Base-by-base conservation (phyloP, 2,329 filamentous ascomycete genomes). In the Aspergillus nomiae region DNA sequence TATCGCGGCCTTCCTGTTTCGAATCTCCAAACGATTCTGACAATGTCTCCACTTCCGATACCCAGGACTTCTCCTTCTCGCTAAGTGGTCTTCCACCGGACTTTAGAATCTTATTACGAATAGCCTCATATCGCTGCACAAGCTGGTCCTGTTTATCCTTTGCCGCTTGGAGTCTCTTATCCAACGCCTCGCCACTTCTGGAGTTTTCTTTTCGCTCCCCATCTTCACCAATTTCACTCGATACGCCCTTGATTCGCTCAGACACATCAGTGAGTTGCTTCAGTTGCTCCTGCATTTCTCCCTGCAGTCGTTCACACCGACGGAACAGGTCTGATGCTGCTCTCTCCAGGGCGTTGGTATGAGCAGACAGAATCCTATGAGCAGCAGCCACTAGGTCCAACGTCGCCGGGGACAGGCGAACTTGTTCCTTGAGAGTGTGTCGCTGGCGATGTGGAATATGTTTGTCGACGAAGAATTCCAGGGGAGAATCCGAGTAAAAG, bases 281-380 rank as follows among this genome's bases (percentile, higher is more conserved):
- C 32, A 84, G 69, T 66, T 84, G 82, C 51, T 82, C 80, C 14
- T 74, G 72, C 69, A 84, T 78, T 67, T 84, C 82, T 16, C 78
- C 77, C 62, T 77, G 76, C 50, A 84, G 66, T 21, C 81, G 73
- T 59, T 84, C 81, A 64, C 82, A 84, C n/a, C 82, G 79, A 41
- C 81, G 80, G 73, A 84, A 84, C n/a, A 84, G 73, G 65, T 84
- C 82, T 2, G 82, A 81, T 12, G 81, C 82, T 11, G 82, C 82
- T 61, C 76, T 72, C 59, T 82, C 80, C 7, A 84, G 72, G 14
- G 76, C 70, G 59, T 80, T 76, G 6, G 82, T 84, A 66, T 84
- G 80, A 28, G 75, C 69, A 36, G 80, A 80, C 24, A 84, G 69
- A 5, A 81, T 77, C 43, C 81, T 76, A 64, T 84, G 82, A 3